Conservation (phyloP, 345 rosid species). For the Melastoma malabathricum region DNA sequence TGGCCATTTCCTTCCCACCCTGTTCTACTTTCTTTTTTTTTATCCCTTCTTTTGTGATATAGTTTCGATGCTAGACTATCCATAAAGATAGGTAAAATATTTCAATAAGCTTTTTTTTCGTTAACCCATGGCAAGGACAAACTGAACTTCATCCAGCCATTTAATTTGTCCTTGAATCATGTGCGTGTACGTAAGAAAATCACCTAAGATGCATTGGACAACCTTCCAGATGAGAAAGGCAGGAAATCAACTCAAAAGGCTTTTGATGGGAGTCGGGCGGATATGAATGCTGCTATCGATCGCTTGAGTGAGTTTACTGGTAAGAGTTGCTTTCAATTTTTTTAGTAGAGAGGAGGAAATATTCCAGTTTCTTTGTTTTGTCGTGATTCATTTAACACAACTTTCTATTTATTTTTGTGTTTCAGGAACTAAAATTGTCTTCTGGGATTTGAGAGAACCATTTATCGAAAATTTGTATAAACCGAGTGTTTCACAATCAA, state of each 20-base stretch:
- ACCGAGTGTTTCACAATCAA: constrained; percentile 56
- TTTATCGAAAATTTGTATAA: constrained; percentile 74
- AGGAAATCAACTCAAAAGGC: constrained; percentile 60
- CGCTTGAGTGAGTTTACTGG: constrained; percentile 80
- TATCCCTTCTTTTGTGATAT: no score
- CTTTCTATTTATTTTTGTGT: constrained; percentile 5
- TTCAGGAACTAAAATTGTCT: constrained; percentile 88
- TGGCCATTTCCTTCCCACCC: no score
- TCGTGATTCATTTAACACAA: no score
- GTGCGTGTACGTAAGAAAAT: not conserved
- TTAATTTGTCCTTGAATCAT: not conserved
- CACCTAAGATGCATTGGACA: constrained; percentile 2
- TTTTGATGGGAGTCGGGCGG: constrained; percentile 83
- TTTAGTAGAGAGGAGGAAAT: no score
- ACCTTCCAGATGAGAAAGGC: constrained; percentile 53
- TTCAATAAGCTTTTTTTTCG: no score
- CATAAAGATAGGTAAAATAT: no score
- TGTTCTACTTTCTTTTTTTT: no score
- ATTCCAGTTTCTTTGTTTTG: not conserved
- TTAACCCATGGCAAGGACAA: no score
- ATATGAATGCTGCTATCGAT: constrained; percentile 80
- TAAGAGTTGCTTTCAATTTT: constrained; percentile 17
- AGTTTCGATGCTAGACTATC: no score
- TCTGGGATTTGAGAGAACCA: constrained; percentile 82
- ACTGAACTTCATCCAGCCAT: no score